Evolutionary conservation across 257 asterid genomes (phyloP).

Genomic region (Salvia rosmarinus): DNA sequence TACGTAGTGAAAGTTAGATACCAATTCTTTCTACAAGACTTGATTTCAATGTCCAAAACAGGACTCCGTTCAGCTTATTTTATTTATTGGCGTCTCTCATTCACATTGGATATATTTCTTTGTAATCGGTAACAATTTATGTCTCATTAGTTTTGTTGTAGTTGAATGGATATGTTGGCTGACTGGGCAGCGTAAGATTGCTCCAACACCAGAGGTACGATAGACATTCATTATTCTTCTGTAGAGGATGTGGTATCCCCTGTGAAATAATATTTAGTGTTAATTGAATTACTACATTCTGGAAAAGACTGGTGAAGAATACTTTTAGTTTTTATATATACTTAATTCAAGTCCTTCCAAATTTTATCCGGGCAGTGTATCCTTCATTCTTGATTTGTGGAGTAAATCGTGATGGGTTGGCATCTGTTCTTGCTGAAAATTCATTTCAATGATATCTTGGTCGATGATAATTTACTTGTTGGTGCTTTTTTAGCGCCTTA

Average conservation of each 20-base stretch:
- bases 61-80: conserved; percentile 2
- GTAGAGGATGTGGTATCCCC: neutral
- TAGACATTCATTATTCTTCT: neutral
- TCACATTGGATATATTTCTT: conserved; percentile 9
- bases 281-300: neutral
- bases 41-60: conserved; percentile 4
- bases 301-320: conserved; percentile 13
- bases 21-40: neutral
- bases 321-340: neutral
- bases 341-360: conserved; percentile 1
- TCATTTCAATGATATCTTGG: neutral
- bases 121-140: conserved; percentile 38
- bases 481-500: neutral
- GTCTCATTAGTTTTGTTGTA: conserved; percentile 50
- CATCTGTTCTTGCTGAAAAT: conserved; percentile 3
- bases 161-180: conserved; percentile 99
- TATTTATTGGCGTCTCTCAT: neutral
- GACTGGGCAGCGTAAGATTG: conserved; percentile 90
- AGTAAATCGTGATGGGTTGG: neutral
- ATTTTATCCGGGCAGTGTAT: neutral
- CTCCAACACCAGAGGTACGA: conserved; percentile 91
- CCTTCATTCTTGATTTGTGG: neutral
- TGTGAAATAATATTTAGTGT: neutral
- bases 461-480: conserved; percentile 6
- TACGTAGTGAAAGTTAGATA: neutral